Conservation (phyloP, 441 rosid species). For the Syzygium malaccense region DNA sequence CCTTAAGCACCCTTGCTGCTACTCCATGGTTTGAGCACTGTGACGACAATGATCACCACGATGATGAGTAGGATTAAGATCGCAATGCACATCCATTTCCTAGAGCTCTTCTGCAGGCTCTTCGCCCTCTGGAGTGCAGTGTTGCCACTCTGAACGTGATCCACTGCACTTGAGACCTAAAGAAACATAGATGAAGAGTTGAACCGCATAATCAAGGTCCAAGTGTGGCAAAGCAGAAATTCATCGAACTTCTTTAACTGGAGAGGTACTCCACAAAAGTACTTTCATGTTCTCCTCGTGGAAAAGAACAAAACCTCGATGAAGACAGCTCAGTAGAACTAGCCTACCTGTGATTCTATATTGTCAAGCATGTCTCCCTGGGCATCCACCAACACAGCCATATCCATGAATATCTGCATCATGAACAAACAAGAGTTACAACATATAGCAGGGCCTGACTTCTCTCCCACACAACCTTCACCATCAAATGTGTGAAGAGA, state of each 20-base stretch:
- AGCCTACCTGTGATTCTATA: slow-evolving; percentile 79
- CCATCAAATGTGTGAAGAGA: not conserved
- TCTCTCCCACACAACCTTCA: not conserved
- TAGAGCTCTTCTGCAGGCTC: slow-evolving; percentile 62
- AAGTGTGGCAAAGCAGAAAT: not conserved
- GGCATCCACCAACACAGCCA: slow-evolving; percentile 95
- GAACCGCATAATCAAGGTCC: not conserved
- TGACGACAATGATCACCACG: slow-evolving; percentile 51
- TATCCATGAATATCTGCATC: slow-evolving; percentile 82
- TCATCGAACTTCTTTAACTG: not conserved
- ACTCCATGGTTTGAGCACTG: slow-evolving; percentile 77
- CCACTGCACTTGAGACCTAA: slow-evolving; percentile 88
- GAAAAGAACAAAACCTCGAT: not conserved
- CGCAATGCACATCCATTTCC: slow-evolving; percentile 95
- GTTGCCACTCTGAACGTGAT: slow-evolving; percentile 88
- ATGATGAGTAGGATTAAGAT: slow-evolving; percentile 77
- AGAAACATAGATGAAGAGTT: not conserved
- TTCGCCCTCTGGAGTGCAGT: slow-evolving; percentile 66
- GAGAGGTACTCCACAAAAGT: not conserved
- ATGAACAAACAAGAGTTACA: not conserved
- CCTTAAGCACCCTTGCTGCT: slow-evolving; percentile 61
- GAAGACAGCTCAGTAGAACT: not conserved
- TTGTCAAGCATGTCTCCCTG: slow-evolving; percentile 97
- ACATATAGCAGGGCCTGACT: not conserved
- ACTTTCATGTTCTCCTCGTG: not conserved